These are phyloP conservation scores for Xylariaceae sp. DNA, from an alignment of 2,329 filamentous ascomycete genomes.

Conservation along the genomic window DNA sequence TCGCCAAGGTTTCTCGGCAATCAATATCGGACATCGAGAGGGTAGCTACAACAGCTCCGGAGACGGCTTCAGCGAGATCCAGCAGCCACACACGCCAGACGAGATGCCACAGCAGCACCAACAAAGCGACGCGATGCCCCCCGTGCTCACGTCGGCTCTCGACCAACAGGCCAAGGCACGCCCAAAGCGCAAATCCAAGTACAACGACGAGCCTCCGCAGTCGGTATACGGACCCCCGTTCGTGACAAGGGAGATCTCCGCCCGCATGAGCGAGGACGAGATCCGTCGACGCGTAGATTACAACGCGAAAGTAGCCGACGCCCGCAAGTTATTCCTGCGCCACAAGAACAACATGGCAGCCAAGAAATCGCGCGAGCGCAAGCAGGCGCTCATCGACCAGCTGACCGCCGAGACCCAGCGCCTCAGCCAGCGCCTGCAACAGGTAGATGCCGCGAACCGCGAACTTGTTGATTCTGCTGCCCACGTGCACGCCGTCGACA, in stretches of 20 bases:
- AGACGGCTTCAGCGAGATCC: not conserved
- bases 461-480: not conserved
- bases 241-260: not conserved
- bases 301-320: constrained; percentile 6
- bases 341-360: constrained; percentile 13
- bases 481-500: not conserved
- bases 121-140: not conserved
- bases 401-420: not conserved
- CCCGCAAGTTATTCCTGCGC: constrained; percentile 1
- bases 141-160: not conserved
- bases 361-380: constrained; percentile 8
- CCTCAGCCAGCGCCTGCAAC: not conserved
- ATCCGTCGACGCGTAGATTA: not conserved
- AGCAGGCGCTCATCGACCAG: constrained; percentile 6
- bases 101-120: not conserved
- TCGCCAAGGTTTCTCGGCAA: not conserved
- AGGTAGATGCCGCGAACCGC: not conserved
- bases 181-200: constrained; percentile 10
- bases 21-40: not conserved
- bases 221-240: constrained; percentile 14
- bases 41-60: not conserved
- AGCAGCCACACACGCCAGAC: not conserved
- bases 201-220: constrained; percentile 4
- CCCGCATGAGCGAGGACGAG: constrained; percentile 6
- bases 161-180: not conserved